Percentiles rank a stretch among this genome's conserved stretches.
Conservation (phyloP, 2,329 filamentous ascomycete genomes). For the Plectosphaerella sp. region DNA sequence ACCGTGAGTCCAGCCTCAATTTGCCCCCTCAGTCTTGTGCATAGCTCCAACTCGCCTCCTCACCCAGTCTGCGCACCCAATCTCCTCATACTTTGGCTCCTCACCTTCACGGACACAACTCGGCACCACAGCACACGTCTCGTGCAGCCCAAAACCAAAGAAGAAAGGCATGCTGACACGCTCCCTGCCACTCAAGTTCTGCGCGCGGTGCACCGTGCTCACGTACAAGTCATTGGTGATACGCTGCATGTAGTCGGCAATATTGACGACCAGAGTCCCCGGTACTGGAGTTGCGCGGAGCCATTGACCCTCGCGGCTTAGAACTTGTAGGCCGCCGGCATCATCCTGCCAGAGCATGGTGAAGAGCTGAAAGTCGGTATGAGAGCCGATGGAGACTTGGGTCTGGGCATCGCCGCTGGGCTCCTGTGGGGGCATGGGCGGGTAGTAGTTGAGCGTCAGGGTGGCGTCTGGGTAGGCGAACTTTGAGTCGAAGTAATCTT, state of each 20-base stretch:
- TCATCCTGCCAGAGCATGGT: slow-evolving; percentile 41
- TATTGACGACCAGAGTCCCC: slow-evolving; percentile 45
- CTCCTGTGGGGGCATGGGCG: slow-evolving; percentile 13
- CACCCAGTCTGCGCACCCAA: slow-evolving; percentile 34
- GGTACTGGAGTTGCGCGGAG: slow-evolving; percentile 33
- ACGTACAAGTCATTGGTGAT: slow-evolving; percentile 45
- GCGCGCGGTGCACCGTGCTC: slow-evolving; percentile 43
- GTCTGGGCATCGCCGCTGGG: neutral
- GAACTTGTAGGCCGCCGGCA: slow-evolving; percentile 37
- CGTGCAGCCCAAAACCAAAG: slow-evolving; percentile 35
- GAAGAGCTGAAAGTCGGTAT: slow-evolving; percentile 50
- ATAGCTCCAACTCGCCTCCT: slow-evolving; percentile 26
- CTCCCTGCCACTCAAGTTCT: slow-evolving; percentile 32
- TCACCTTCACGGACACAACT: slow-evolving; percentile 28
- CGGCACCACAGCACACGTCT: slow-evolving; percentile 34
- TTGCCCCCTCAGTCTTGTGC: slow-evolving; percentile 17
- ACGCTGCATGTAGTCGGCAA: slow-evolving; percentile 45
- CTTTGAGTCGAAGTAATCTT: slow-evolving; percentile 51
- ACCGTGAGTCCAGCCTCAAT: neutral
- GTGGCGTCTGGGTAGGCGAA: slow-evolving; percentile 45
- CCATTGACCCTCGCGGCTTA: slow-evolving; percentile 34
- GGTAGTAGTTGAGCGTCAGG: slow-evolving; percentile 36
- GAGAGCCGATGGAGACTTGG: slow-evolving; percentile 39
- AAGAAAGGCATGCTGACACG: slow-evolving; percentile 43
- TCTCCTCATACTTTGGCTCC: slow-evolving; percentile 30